Evolutionary conservation across 75 land plant species (phyloP), one percentile per base, ranked within the genome.

Genomic region (Sequoiadendron giganteum): DNA sequence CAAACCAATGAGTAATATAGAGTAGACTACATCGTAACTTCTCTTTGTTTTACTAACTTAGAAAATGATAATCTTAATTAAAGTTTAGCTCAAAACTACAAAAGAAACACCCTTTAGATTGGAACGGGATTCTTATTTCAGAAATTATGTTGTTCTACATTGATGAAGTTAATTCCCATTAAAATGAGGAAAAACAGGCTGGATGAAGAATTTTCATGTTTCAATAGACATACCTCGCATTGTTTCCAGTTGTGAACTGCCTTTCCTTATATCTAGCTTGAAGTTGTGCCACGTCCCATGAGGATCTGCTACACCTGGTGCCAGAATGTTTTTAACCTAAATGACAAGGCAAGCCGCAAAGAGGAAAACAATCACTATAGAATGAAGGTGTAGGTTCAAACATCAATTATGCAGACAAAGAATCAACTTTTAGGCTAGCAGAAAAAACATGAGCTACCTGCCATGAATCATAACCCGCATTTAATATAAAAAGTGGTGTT

Each of bases 391-490:
- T 25, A 79, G 47, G 38, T 21, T 79, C 9, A 18, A 42, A 19
- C 9, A 79, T 42, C 21, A 14, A 42, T 79, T 19, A 15, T 79
- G 45, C 48, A 42, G 48, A 21, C 42, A 42, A 79, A 40, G 14
- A 14, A 38, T 5, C 5, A 10, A 14, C 32, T 75, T 36, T 3
- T 34, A 75, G 18, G 18, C 39, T 5, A 8, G 9, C 38, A 25
- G 6, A 5, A 19, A 79, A 79, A 49, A n/a, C 38, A 84, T 28
- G 36, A n/a, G 40, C 86, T 84, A 96, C 98, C 97, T 95, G 95
- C 94, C 94, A 97, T 86, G 91, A 90, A 92, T 97, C 97, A 87
- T 95, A 97, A n/a, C 92, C 97, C 21, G 96, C 91, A 88, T 97
- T 95, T 34, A 94, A 28, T 40, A 94, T 30, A 76, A 95, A 97